Conservation (phyloP, 2,329 filamentous ascomycete genomes). For the Colletotrichum sidae region DNA sequence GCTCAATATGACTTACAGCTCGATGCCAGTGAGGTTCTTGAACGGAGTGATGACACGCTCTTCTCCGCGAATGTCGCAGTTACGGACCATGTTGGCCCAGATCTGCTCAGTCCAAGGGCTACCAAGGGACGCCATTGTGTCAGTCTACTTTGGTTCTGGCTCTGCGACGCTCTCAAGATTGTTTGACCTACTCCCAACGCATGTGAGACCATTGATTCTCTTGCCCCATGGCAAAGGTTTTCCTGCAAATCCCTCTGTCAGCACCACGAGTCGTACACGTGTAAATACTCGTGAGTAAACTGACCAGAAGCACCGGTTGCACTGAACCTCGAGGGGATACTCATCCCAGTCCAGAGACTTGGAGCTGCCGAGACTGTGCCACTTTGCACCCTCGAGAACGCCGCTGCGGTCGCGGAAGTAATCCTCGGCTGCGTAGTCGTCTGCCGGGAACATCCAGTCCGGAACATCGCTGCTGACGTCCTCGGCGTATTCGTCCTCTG, state of each 20-base stretch:
- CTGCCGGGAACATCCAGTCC: constrained; percentile 12
- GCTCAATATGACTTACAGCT: background rate
- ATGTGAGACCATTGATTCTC: constrained; percentile 5
- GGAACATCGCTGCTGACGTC: background rate
- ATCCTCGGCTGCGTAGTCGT: constrained; percentile 1
- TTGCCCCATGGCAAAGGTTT: constrained; percentile 3
- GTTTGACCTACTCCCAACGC: constrained; percentile 1
- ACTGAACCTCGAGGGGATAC: constrained; percentile 9
- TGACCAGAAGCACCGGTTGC: constrained; percentile 17
- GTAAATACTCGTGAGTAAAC: background rate
- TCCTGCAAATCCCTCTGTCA: background rate
- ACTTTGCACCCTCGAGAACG: constrained; percentile 2
- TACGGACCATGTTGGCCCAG: constrained; percentile 11
- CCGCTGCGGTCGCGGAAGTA: constrained; percentile 9
- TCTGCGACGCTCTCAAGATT: background rate
- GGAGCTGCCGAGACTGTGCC: constrained; percentile 1
- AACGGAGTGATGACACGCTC: constrained; percentile 1
- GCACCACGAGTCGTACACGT: background rate
- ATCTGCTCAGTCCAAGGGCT: constrained; percentile 14
- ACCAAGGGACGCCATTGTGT: background rate
- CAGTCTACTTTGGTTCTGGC: background rate
- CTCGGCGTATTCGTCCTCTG: background rate
- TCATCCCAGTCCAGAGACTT: constrained; percentile 5
- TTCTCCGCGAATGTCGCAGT: constrained; percentile 11
- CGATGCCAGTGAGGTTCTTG: constrained; percentile 7